Base-by-base conservation (phyloP, 257 asterid genomes). In the Solanum bukasovii region DNA sequence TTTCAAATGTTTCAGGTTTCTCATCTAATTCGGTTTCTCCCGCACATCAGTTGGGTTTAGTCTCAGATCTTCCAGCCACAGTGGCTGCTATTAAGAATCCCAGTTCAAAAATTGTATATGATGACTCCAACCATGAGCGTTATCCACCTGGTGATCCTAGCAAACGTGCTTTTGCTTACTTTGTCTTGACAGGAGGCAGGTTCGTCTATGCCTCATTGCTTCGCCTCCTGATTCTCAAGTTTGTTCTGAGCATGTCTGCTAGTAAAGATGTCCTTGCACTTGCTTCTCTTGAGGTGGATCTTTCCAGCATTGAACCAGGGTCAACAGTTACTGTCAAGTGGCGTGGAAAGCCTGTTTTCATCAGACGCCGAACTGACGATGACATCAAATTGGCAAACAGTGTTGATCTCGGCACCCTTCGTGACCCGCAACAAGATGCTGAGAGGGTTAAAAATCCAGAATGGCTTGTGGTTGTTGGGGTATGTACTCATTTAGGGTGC, bases 321-420 rank as follows among this genome's bases (percentile, higher is more conserved):
- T 84, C 97, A 49, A 96, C 99, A 31, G 98, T 96, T 16, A 96
- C 99, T 3, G 98, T 96, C 87, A 96, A 96, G 96, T 95, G 99
- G 99, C 98, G 99, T 75, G 99, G 99, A 68, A 96, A 96, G 92
- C 99, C 99, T 1, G 99, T 96, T 87, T 96, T 96, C 93, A 96
- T 96, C 49, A 93, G 99, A 90, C 98, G 89, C 49, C 92, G 99
- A 40, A 96, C 98, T 61, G 98, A 93, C 20, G 98, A 94, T 23
- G 98, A 96, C 88, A 93, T 96, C 87, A 91, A 94, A 33, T 88
- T 93, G 90, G 99, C 98, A 79, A 95, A 96, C 91, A 94, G 95
- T 86, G 96, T 96, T 1, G 98, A 96, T 59, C 59, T 95, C 13
- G 88, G 91, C 68, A 86, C 98, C 44, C 96, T 96, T 31, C 97